These are phyloP conservation scores for Cryptosporidium muris DNA, from an alignment of 169 alveolate species.

Conservation along the genomic window DNA sequence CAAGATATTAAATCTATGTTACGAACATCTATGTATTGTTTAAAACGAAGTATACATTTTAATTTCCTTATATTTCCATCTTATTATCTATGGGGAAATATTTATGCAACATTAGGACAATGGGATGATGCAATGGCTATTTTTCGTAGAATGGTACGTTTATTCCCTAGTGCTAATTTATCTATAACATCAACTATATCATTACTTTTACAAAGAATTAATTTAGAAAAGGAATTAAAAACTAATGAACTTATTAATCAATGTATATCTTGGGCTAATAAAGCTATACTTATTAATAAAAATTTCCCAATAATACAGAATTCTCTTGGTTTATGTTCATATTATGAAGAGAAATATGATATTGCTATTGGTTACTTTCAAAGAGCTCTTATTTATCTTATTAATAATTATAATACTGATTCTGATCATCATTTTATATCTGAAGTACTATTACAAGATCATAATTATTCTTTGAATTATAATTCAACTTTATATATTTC, in stretches of 20 bases:
- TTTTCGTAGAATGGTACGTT: conserved; percentile 48
- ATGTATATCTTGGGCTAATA: conserved; percentile 48
- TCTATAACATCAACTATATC: conserved; percentile 51
- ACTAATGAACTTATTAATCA: conserved; percentile 26
- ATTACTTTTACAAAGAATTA: conserved; percentile 44
- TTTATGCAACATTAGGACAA: conserved; percentile 39
- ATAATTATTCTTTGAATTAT: conserved; percentile 5
- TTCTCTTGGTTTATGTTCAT: conserved; percentile 43
- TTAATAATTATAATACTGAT: background rate
- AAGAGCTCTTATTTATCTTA: conserved; percentile 24
- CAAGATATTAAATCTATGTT: conserved; percentile 29
- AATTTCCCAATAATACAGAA: conserved; percentile 29
- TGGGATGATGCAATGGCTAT: conserved; percentile 67
- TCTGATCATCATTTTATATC: background rate
- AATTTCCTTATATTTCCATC: conserved; percentile 41
- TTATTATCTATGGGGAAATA: conserved; percentile 59
- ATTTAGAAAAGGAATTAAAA: conserved; percentile 29
- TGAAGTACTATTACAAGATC: background rate
- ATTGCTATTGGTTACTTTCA: conserved; percentile 65
- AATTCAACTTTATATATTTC: conserved; percentile 36
- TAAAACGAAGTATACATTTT: conserved; percentile 48
- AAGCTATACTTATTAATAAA: conserved; percentile 39
- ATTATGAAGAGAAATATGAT: conserved; percentile 57
- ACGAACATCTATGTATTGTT: conserved; percentile 54
- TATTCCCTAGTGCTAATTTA: conserved; percentile 34